Conservation (phyloP, 2,329 filamentous ascomycete species). For the Fusarium heterosporum region DNA sequence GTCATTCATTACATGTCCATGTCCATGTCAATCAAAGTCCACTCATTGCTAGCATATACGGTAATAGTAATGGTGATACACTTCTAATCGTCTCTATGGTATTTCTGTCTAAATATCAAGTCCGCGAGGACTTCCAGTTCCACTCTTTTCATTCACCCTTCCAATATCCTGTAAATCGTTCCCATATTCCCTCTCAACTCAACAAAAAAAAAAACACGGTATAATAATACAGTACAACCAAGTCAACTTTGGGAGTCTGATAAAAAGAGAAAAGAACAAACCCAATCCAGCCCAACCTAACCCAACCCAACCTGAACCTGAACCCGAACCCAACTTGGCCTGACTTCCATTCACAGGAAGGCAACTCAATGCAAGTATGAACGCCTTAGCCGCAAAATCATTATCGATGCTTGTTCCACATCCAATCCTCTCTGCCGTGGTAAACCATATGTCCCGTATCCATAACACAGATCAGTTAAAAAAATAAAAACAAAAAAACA, state of each 20-base stretch:
- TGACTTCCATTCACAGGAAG: constrained; percentile 31
- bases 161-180: constrained; percentile 12
- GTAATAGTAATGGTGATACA: constrained; percentile 20
- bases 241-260: constrained; percentile 39
- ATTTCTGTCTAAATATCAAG: constrained; percentile 37
- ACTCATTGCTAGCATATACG: neutral
- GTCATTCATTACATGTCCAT: too few species aligned
- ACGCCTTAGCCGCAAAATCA: constrained; percentile 43
- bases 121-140: constrained; percentile 42
- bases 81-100: constrained; percentile 38
- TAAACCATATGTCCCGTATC: constrained; percentile 32
- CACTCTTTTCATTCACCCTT: constrained; percentile 28
- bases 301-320: constrained; percentile 8
- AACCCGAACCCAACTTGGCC: constrained; percentile 7
- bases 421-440: constrained; percentile 28
- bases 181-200: constrained; percentile 30
- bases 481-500: constrained; percentile 6
- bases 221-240: constrained; percentile 42
- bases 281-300: constrained; percentile 23
- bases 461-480: constrained; percentile 30
- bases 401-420: constrained; percentile 26
- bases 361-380: constrained; percentile 34
- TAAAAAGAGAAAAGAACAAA: constrained; percentile 28
- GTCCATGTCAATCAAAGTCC: constrained; percentile 4
- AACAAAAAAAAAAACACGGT: constrained; percentile 32